Percentiles rank a stretch among this genome's conserved stretches.
Evolutionary conservation across 345 rosid genomes (phyloP).

Genomic region (Moringa oleifera): DNA sequence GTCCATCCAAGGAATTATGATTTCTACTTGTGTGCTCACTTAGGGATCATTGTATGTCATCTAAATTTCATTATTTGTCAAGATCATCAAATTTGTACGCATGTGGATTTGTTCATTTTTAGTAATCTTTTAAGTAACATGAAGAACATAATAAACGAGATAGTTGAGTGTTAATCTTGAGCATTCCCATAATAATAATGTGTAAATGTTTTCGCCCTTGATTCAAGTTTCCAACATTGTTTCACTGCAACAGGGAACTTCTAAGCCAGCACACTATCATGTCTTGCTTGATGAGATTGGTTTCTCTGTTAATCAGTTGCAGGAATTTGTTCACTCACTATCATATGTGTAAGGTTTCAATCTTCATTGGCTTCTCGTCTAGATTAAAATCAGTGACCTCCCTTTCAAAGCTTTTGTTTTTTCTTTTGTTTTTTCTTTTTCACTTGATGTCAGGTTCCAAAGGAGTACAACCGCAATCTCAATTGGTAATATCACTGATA

Average conservation of each 20-base stretch:
- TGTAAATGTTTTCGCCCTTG: not conserved
- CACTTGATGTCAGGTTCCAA: constrained; percentile 51
- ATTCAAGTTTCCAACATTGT: not conserved
- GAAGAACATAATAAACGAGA: not conserved
- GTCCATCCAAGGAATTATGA: constrained; percentile 83
- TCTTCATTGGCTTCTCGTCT: not conserved
- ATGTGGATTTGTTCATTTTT: not conserved
- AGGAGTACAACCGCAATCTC: constrained; percentile 81
- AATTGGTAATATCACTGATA: constrained; percentile 50
- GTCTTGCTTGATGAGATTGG: constrained; percentile 83
- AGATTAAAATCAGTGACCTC: too few species aligned
- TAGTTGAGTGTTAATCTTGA: too few species aligned
- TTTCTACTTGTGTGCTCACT: constrained; percentile 89
- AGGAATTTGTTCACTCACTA: constrained; percentile 60
- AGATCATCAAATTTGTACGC: not conserved
- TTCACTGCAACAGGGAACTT: constrained; percentile 55
- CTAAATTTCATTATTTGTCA: not conserved
- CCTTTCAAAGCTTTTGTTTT: too few species aligned
- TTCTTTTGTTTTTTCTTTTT: not conserved
- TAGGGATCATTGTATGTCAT: constrained; percentile 62
- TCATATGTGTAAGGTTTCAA: constrained; percentile 71
- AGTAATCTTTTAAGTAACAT: not conserved
- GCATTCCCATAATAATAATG: too few species aligned
- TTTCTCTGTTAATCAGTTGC: constrained; percentile 63
- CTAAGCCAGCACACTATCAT: constrained; percentile 89